Evolutionary conservation across 345 rosid genomes (phyloP), one percentile per base, ranked within the genome.

Genomic region (Zanthoxylum bungeanum): DNA sequence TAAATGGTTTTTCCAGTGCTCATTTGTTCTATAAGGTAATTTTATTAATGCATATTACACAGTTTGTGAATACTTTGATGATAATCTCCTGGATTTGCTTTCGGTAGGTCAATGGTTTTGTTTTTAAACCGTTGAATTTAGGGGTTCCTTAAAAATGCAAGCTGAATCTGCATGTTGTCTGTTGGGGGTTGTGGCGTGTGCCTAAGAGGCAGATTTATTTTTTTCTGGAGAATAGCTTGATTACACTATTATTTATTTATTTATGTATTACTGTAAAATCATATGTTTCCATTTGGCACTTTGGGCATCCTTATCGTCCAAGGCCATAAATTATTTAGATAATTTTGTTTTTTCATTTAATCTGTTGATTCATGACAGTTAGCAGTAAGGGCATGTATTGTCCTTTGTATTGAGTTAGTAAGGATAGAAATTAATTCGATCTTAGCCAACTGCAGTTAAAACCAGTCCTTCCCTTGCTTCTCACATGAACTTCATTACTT

Each of bases 1-100:
- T 53, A 12, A 58, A 36, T 3, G 10, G 19, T 42, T 1, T 3
- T 40, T 36, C 24, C 19, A 2, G 49, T 55, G 52, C 62, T 37
- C 22, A 55, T 68, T 22, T 53, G 22, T 47, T 22, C 47, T 39
- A n/a, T 16, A 16, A 24, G 50, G 39, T 30, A 55, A 2, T 55
- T 10, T 37, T 39, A 24, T 25, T 55, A 33, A 22, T 37, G 62
- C 36, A 25, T 16, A 31, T 66, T 30, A 24, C 56, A 65, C 19
- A 51, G 50, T 14, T 10, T 53, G 37, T 24, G 25, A 40, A 55
- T 9, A 30, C 39, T 55, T 34, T 22, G 46, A 50, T n/a, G 17
- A 37, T 68, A 9, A 37, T 52, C 7, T 27, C 62, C 34, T 39
- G 62, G 36, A 39, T 55, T 68, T 22, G 71, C 71, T 34, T 51